phyloP scores from a whole-genome alignment of 2,329 filamentous ascomycete species.

The Eutypella sp. region DNA sequence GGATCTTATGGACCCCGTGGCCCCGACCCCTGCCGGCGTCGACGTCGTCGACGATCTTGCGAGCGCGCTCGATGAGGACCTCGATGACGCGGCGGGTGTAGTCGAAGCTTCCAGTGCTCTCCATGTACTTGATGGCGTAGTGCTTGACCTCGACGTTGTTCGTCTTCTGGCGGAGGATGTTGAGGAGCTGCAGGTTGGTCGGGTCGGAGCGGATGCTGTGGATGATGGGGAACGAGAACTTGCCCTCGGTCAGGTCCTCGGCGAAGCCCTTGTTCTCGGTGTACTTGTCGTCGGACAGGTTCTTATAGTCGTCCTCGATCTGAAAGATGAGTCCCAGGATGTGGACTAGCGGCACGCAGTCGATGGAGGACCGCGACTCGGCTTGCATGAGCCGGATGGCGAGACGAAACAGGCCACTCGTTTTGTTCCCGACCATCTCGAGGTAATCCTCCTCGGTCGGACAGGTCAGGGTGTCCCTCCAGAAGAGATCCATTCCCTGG shows the following conservation, averaged over 20 bases:
- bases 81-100: conserved; percentile 69
- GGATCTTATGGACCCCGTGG: conserved; percentile 57
- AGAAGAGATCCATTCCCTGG: conserved; percentile 88
- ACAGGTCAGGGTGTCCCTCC: conserved; percentile 79
- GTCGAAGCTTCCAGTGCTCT: conserved; percentile 80
- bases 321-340: conserved; percentile 82
- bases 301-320: conserved; percentile 91
- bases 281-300: conserved; percentile 72
- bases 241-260: conserved; percentile 93
- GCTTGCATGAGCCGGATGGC: conserved; percentile 87
- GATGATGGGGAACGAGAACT: conserved; percentile 94
- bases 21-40: conserved; percentile 56
- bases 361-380: conserved; percentile 51
- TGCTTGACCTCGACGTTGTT: conserved; percentile 81
- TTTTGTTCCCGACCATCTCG: conserved; percentile 93
- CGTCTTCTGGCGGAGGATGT: conserved; percentile 88
- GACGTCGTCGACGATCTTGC: conserved; percentile 57
- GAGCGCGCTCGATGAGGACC: conserved; percentile 60
- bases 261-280: conserved; percentile 86
- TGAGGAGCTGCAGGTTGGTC: conserved; percentile 73
- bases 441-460: conserved; percentile 85
- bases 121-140: conserved; percentile 89
- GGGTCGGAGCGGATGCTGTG: conserved; percentile 81
- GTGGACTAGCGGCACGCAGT: conserved; percentile 82
- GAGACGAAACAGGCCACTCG: conserved; percentile 77